Conservation (phyloP, 2,329 filamentous ascomycete species). For the Pyrenophora teres region DNA sequence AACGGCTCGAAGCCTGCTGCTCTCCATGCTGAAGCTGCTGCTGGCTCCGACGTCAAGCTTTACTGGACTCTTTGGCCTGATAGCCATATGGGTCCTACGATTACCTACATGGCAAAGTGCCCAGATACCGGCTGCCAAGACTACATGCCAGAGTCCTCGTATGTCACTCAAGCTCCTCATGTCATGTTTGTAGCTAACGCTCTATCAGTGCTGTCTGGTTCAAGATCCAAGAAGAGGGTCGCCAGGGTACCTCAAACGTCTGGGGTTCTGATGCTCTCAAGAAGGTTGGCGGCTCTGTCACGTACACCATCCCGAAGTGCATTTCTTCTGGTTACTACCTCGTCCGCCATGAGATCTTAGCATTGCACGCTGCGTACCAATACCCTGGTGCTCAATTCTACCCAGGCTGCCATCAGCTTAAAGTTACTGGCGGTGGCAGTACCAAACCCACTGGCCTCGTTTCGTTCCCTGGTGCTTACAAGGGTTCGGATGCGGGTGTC, state of each 20-base stretch:
- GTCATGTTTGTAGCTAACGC: constrained; percentile 10
- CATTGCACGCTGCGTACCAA: constrained; percentile 54
- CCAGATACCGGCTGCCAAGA: constrained; percentile 57
- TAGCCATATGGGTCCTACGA: constrained; percentile 58
- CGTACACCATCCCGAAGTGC: constrained; percentile 61
- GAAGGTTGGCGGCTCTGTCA: constrained; percentile 50
- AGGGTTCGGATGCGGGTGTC: constrained; percentile 56
- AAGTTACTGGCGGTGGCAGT: constrained; percentile 57
- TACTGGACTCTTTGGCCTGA: constrained; percentile 60
- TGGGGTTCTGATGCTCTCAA: constrained; percentile 57
- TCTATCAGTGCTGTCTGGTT: constrained; percentile 57
- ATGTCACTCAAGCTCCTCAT: constrained; percentile 16
- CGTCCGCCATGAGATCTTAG: constrained; percentile 63
- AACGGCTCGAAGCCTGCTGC: constrained; percentile 59
- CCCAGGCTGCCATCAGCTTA: constrained; percentile 62
- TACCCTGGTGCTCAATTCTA: constrained; percentile 64
- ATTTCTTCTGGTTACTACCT: constrained; percentile 61
- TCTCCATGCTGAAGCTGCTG: constrained; percentile 59
- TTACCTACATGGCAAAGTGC: constrained; percentile 66
- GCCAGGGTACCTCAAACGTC: constrained; percentile 55
- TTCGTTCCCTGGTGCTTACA: constrained; percentile 61
- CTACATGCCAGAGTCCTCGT: constrained; percentile 53
- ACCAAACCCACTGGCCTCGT: constrained; percentile 52
- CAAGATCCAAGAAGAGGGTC: constrained; percentile 58
- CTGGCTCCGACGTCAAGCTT: constrained; percentile 60